phyloP scores from a whole-genome alignment of 768 basidiomycete species.

The Kwoniella sp. region DNA sequence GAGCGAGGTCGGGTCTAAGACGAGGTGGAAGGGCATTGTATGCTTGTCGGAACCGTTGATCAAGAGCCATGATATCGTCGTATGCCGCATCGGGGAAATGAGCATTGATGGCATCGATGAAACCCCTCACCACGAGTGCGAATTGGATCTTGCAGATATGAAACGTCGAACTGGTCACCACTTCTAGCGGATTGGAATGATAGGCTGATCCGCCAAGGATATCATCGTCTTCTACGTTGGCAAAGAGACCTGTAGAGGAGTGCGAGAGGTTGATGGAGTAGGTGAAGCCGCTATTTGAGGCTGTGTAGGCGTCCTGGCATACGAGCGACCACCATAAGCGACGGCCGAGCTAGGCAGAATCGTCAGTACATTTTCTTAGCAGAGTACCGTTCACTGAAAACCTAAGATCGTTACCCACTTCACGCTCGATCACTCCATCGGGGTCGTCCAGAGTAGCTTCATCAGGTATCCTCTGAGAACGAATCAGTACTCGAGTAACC shows the following conservation, averaged over 20 bases:
- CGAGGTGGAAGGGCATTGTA: slow-evolving; percentile 15
- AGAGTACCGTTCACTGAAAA: no score
- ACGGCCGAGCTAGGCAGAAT: slow-evolving; percentile 9
- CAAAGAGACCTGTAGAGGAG: slow-evolving; percentile 19
- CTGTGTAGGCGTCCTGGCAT: slow-evolving; percentile 28
- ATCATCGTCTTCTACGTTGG: slow-evolving; percentile 30
- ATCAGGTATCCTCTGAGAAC: slow-evolving; percentile 11
- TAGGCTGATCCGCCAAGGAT: slow-evolving; percentile 8
- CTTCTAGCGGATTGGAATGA: slow-evolving; percentile 7
- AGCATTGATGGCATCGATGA: slow-evolving; percentile 27
- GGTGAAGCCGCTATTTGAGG: slow-evolving; percentile 26
- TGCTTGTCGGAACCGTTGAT: slow-evolving; percentile 16
- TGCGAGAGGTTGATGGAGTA: slow-evolving; percentile 27
- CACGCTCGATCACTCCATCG: slow-evolving; percentile 13
- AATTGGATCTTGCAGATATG: slow-evolving; percentile 28
- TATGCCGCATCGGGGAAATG: slow-evolving; percentile 28
- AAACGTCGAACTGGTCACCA: slow-evolving; percentile 19
- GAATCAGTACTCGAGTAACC: not conserved
- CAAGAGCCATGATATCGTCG: slow-evolving; percentile 20
- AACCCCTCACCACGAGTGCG: slow-evolving; percentile 22
- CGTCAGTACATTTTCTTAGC: no score
- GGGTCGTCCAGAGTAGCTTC: slow-evolving; percentile 1
- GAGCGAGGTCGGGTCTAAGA: slow-evolving; percentile 23
- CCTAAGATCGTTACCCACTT: slow-evolving; percentile 8
- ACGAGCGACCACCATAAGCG: slow-evolving; percentile 28